Evolutionary conservation across 2,329 filamentous ascomycete genomes (phyloP).

Genomic region (Aphanocladium album): DNA sequence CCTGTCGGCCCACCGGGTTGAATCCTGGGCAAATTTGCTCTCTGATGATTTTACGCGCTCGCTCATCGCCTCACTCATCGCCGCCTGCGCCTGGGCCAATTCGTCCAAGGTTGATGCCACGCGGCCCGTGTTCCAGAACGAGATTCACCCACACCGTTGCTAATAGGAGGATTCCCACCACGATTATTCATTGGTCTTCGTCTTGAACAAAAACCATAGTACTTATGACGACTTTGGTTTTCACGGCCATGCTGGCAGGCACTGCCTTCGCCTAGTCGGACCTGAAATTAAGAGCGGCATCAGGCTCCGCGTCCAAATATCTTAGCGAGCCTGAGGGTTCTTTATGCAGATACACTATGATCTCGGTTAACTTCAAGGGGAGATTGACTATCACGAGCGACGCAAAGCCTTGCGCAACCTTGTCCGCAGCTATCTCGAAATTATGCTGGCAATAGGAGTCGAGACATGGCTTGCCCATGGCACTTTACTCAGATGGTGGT

Average conservation of each 20-base stretch:
- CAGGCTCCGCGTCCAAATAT: conserved; percentile 43
- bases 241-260: neutral
- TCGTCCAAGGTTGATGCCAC: too few relatives aligned
- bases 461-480: conserved; percentile 88
- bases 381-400: conserved; percentile 63
- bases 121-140: too few relatives aligned
- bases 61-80: too few relatives aligned
- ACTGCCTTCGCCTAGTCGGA: neutral
- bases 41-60: too few relatives aligned
- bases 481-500: conserved; percentile 83
- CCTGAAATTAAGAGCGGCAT: neutral
- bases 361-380: conserved; percentile 58
- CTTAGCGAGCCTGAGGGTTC: conserved; percentile 60
- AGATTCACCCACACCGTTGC: too few relatives aligned
- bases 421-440: conserved; percentile 67
- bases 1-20: too few relatives aligned
- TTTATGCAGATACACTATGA: conserved; percentile 68
- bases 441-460: conserved; percentile 57
- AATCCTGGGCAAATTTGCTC: too few relatives aligned
- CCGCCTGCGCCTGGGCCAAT: too few relatives aligned
- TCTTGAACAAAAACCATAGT: too few relatives aligned
- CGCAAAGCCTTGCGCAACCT: conserved; percentile 63
- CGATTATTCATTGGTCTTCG: too few relatives aligned
- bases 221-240: too few relatives aligned
- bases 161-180: too few relatives aligned